Conservation (phyloP, 2,329 filamentous ascomycete species). For the Eutypella sp. region DNA sequence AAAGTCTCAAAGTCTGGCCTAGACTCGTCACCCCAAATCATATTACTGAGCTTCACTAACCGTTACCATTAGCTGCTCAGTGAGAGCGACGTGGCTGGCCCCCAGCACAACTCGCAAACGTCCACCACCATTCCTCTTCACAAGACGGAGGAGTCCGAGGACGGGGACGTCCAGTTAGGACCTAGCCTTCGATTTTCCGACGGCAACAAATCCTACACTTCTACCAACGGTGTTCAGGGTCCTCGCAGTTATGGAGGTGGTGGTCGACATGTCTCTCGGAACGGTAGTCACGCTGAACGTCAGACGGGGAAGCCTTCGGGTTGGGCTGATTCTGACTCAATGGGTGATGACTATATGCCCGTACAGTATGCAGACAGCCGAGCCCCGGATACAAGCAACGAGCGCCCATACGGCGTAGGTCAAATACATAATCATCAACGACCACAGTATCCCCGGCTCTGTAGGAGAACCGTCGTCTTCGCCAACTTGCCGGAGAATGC, state of each 20-base stretch:
- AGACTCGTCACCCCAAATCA: too few relatives aligned
- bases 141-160: slow-evolving; percentile 6
- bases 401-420: slow-evolving; percentile 2
- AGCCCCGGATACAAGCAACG: slow-evolving; percentile 10
- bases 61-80: slow-evolving; percentile 13
- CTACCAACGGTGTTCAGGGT: not conserved
- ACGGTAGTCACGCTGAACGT: slow-evolving; percentile 3
- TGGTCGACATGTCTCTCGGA: slow-evolving; percentile 1
- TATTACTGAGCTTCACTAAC: too few relatives aligned
- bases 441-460: slow-evolving; percentile 31
- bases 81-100: slow-evolving; percentile 8
- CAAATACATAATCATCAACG: slow-evolving; percentile 10
- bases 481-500: slow-evolving; percentile 56
- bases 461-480: slow-evolving; percentile 56
- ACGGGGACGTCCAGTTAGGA: slow-evolving; percentile 3
- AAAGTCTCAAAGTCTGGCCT: too few relatives aligned
- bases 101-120: slow-evolving; percentile 4
- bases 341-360: slow-evolving; percentile 14
- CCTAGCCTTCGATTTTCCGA: slow-evolving; percentile 3
- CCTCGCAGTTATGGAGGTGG: not conserved
- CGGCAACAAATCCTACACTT: slow-evolving; percentile 1
- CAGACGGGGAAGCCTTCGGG: slow-evolving; percentile 10
- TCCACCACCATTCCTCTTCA: slow-evolving; percentile 4
- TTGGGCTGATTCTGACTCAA: slow-evolving; percentile 15
- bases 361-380: slow-evolving; percentile 16